Conservation (phyloP, 768 basidiomycete species). For the Scleroderma bovista region DNA sequence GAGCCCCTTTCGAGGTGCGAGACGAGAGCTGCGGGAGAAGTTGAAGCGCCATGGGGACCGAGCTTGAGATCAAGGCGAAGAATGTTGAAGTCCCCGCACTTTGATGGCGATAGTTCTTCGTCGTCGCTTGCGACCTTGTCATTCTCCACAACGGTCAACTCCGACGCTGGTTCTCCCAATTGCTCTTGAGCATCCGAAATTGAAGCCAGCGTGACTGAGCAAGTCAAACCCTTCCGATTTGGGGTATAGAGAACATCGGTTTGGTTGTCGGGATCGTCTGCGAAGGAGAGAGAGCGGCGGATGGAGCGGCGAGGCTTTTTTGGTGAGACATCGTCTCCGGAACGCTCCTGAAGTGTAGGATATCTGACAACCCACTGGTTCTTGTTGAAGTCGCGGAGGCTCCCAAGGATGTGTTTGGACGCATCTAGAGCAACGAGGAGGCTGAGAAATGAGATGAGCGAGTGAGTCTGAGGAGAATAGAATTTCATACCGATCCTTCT, state of each 20-base stretch:
- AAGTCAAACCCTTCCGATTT: conserved; percentile 42
- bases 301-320: conserved; percentile 34
- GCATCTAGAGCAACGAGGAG: conserved; percentile 74
- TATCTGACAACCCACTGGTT: conserved; percentile 86
- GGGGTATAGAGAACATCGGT: conserved; percentile 61
- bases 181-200: conserved; percentile 42
- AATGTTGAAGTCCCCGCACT: conserved; percentile 68
- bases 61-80: conserved; percentile 91
- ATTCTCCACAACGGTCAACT: conserved; percentile 10
- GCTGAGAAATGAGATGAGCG: conserved; percentile 5
- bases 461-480: not conserved
- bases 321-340: conserved; percentile 22
- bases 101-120: conserved; percentile 37
- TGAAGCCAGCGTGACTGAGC: conserved; percentile 55
- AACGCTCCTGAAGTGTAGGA: conserved; percentile 60
- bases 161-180: conserved; percentile 8
- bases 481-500: conserved; percentile 58
- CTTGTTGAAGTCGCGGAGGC: conserved; percentile 77
- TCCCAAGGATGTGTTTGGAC: conserved; percentile 60
- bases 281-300: conserved; percentile 76
- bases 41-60: conserved; percentile 61
- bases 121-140: conserved; percentile 24
- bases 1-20: conserved; percentile 90
- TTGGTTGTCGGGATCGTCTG: conserved; percentile 68
- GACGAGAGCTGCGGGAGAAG: conserved; percentile 67